phyloP scores from a whole-genome alignment of 108 stramenopile genomes.

The Nannochloropsis oceanica region DNA sequence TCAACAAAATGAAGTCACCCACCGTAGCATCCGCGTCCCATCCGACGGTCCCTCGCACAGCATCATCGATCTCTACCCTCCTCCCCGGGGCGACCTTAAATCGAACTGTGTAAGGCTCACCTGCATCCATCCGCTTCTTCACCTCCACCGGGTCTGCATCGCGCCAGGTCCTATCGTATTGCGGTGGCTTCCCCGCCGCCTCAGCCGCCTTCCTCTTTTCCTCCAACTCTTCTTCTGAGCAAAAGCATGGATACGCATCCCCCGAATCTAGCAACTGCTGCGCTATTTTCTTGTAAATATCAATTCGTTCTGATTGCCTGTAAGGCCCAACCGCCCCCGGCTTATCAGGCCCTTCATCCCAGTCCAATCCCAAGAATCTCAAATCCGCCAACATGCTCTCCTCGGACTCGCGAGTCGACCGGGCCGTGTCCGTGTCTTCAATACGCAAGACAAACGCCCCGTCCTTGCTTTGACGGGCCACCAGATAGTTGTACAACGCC shows the following conservation, averaged over 20 bases:
- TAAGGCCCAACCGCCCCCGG: constrained; percentile 27
- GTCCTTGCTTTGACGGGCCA: constrained; percentile 56
- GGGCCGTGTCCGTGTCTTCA: constrained; percentile 46
- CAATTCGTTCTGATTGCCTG: constrained; percentile 36
- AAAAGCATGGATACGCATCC: constrained; percentile 88
- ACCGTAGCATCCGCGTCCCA: constrained; percentile 94
- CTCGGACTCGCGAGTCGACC: constrained; percentile 60
- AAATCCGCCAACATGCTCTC: constrained; percentile 77
- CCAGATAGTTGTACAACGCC: constrained; percentile 87
- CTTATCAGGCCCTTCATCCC: constrained; percentile 79
- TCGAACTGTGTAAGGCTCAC: constrained; percentile 64
- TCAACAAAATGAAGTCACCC: constrained; percentile 86
- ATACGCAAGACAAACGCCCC: constrained; percentile 69
- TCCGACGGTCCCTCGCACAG: constrained; percentile 71
- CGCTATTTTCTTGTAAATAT: constrained; percentile 33
- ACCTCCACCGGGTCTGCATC: constrained; percentile 77
- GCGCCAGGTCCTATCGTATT: constrained; percentile 91
- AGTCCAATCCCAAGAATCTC: constrained; percentile 66
- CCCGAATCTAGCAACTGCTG: constrained; percentile 32
- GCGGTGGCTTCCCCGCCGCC: constrained; percentile 49
- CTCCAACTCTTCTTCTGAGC: constrained; percentile 80
- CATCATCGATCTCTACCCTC: constrained; percentile 60
- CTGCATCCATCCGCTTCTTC: constrained; percentile 53
- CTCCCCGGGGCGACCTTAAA: constrained; percentile 52
- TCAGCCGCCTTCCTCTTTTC: constrained; percentile 58